Percentiles rank a stretch among this genome's conserved stretches.
These are phyloP conservation scores for Bipolaris victoriae DNA, from an alignment of 2,329 filamentous ascomycete genomes.

Conservation along the genomic window DNA sequence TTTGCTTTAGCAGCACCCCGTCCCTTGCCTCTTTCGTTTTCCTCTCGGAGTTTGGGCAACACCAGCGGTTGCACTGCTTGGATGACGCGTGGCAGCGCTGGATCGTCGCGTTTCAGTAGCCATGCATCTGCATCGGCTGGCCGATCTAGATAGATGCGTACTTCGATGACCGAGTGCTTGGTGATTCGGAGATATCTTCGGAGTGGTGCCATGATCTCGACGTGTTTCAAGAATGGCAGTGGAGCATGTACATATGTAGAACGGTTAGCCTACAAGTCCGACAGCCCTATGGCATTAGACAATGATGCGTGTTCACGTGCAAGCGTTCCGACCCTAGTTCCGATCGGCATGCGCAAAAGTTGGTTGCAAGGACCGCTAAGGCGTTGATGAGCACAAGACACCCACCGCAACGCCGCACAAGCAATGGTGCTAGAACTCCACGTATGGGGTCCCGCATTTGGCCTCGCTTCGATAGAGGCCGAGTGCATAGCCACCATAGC, in stretches of 20 bases:
- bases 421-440: constrained; percentile 73
- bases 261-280: neutral
- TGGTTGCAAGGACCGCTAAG: neutral
- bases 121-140: constrained; percentile 82
- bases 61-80: constrained; percentile 84
- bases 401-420: constrained; percentile 4
- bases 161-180: constrained; percentile 93
- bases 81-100: constrained; percentile 81
- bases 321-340: constrained; percentile 19
- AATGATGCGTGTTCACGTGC: constrained; percentile 33
- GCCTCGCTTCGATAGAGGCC: constrained; percentile 86
- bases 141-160: constrained; percentile 93
- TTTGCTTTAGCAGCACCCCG: constrained; percentile 63
- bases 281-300: neutral
- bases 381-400: neutral
- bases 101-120: constrained; percentile 77
- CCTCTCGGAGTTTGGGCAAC: constrained; percentile 88
- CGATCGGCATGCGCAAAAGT: constrained; percentile 15
- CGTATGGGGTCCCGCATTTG: constrained; percentile 89
- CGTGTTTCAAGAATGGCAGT: neutral
- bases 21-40: constrained; percentile 70
- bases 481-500: constrained; percentile 86
- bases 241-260: neutral
- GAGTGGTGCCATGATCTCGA: constrained; percentile 75
- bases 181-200: constrained; percentile 90